Conservation (phyloP, 1,139 yeast genomes). For the Saccharomyces hybrid region DNA sequence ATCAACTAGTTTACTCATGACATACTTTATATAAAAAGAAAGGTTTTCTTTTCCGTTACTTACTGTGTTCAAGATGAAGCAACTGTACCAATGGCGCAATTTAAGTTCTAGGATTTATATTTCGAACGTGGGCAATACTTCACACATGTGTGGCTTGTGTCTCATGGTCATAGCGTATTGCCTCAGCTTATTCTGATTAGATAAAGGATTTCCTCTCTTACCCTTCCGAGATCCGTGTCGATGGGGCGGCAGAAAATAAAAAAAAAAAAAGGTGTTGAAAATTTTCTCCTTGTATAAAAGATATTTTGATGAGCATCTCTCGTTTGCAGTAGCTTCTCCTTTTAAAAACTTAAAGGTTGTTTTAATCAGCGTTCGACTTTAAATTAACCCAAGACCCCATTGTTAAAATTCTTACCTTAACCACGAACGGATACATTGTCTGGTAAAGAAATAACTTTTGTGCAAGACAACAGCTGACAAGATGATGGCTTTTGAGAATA, state of each 20-base stretch:
- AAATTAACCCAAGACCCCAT: not conserved
- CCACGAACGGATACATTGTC: not conserved
- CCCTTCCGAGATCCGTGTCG: not conserved
- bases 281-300: not conserved
- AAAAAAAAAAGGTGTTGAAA: not conserved
- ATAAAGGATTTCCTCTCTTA: not conserved
- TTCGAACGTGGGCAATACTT: not conserved
- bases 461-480: not conserved
- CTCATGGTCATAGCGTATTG: not conserved
- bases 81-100: not conserved
- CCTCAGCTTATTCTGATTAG: not conserved
- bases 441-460: not conserved
- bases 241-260: not conserved
- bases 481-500: constrained; percentile 31
- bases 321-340: not conserved
- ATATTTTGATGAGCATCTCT: not conserved
- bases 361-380: not conserved
- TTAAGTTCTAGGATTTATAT: not conserved
- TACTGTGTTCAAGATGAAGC: not conserved
- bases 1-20: not conserved
- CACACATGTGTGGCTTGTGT: not conserved
- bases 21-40: not conserved
- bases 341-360: not conserved
- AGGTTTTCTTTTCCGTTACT: not conserved
- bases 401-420: not conserved